Conservation (phyloP, 2,329 filamentous ascomycete species). For the Epichloe sibirici region DNA sequence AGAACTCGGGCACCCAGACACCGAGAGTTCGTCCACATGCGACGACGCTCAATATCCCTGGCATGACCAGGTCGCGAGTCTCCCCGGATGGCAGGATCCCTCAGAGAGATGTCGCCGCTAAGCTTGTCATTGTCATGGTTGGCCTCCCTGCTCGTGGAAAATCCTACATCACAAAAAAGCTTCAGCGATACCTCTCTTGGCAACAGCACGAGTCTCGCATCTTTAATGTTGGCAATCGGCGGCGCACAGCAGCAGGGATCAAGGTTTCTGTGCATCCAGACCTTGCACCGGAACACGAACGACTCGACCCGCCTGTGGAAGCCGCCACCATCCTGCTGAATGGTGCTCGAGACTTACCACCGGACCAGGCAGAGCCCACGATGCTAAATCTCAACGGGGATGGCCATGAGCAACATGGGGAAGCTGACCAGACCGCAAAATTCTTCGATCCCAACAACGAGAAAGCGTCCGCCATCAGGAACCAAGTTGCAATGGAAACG, state of each 20-base stretch:
- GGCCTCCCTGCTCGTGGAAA: constrained; percentile 90
- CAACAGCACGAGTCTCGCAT: constrained; percentile 91
- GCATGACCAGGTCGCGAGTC: constrained; percentile 87
- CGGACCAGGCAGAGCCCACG: constrained; percentile 25
- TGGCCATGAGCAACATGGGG: constrained; percentile 18
- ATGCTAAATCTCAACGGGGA: constrained; percentile 22
- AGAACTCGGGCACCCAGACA: constrained; percentile 65
- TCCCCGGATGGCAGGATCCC: constrained; percentile 93
- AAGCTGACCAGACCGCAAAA: constrained; percentile 75
- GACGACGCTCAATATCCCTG: constrained; percentile 92
- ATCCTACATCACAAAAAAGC: constrained; percentile 98
- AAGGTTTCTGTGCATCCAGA: constrained; percentile 23
- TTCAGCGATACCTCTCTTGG: constrained; percentile 92
- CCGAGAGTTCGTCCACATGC: constrained; percentile 71
- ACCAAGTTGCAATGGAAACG: constrained; percentile 86
- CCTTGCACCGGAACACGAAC: constrained; percentile 21
- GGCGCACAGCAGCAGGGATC: constrained; percentile 63
- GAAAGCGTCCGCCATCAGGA: constrained; percentile 68
- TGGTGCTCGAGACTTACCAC: constrained; percentile 24
- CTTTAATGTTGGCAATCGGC: constrained; percentile 92
- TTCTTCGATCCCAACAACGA: constrained; percentile 92
- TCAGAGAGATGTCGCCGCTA: constrained; percentile 85
- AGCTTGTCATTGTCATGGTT: constrained; percentile 97
- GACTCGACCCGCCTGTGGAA: constrained; percentile 34
- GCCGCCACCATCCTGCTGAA: constrained; percentile 48